Percentiles rank a stretch among this genome's conserved stretches.
Conservation (phyloP, 805 yeast genomes). For the Grigorovia transvaalensis region DNA sequence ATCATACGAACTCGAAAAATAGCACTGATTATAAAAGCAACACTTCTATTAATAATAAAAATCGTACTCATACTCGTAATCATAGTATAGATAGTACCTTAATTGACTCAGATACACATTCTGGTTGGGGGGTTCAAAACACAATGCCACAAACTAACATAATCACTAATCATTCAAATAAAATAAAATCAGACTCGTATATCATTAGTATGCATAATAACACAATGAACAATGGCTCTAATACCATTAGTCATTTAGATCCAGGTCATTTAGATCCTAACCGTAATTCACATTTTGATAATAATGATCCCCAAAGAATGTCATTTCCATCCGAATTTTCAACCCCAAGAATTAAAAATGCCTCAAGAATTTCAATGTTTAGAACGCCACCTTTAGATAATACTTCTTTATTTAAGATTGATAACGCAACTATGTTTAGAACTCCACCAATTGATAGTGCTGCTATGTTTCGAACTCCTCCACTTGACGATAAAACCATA, state of each 20-base stretch:
- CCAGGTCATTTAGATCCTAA: too few species aligned
- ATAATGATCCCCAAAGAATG: background rate
- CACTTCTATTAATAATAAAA: background rate
- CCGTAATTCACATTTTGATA: background rate
- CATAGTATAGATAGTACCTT: background rate
- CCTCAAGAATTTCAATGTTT: conserved; percentile 10
- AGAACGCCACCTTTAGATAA: conserved; percentile 12
- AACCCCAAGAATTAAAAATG: conserved; percentile 3
- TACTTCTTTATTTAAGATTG: background rate
- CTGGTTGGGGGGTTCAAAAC: conserved; percentile 27
- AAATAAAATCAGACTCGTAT: background rate
- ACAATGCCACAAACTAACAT: background rate
- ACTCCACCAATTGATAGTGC: conserved; percentile 12
- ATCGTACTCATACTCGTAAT: background rate
- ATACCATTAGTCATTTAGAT: background rate
- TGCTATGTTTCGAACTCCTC: conserved; percentile 14
- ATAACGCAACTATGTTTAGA: conserved; percentile 8
- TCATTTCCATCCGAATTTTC: background rate
- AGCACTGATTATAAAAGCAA: background rate
- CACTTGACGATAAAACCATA: conserved; percentile 2
- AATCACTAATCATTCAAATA: background rate
- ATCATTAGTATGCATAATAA: background rate
- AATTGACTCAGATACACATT: conserved; percentile 19
- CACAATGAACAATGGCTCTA: background rate
- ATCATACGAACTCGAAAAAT: background rate